These are phyloP conservation scores for Phytophthora quininea DNA, from an alignment of 352 stramenopile genomes.

Conservation along the genomic window DNA sequence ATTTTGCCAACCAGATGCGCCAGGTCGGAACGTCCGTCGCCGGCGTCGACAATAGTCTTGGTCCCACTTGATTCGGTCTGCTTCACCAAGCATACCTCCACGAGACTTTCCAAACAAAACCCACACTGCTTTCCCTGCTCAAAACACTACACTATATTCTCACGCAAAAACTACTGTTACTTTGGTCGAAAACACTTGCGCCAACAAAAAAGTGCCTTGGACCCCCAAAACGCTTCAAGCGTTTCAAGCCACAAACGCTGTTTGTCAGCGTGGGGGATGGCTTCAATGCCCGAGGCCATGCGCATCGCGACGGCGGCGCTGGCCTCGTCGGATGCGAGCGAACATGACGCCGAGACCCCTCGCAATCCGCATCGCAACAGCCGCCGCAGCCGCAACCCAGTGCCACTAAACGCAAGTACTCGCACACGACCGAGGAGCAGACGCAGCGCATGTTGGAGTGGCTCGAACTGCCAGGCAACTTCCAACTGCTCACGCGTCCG, in stretches of 20 bases:
- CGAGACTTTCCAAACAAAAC: no score
- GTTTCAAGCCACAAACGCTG: not conserved
- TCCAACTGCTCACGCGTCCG: slow-evolving; percentile 45
- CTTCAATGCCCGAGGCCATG: not conserved
- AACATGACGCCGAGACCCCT: not conserved
- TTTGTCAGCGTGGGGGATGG: not conserved
- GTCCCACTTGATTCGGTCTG: not conserved
- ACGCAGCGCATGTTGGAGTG: slow-evolving; percentile 57
- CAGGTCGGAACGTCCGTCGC: not conserved
- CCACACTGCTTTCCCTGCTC: no score
- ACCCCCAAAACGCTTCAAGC: not conserved
- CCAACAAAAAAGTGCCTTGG: not conserved
- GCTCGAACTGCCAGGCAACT: slow-evolving; percentile 57
- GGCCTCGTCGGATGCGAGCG: not conserved
- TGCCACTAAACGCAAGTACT: slow-evolving; percentile 47
- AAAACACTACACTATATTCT: no score
- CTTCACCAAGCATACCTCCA: not conserved
- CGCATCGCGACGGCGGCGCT: not conserved
- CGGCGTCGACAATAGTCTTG: not conserved
- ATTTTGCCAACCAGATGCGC: not conserved
- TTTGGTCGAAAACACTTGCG: not conserved
- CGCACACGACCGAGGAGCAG: slow-evolving; percentile 56
- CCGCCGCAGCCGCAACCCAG: not conserved
- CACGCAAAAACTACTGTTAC: no score
- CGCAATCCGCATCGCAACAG: not conserved